A percentile compares a stretch with the other conserved stretches of the same genome.
Conservation (phyloP, 176 grass and related monocot species). For the Oryza brachyantha region DNA sequence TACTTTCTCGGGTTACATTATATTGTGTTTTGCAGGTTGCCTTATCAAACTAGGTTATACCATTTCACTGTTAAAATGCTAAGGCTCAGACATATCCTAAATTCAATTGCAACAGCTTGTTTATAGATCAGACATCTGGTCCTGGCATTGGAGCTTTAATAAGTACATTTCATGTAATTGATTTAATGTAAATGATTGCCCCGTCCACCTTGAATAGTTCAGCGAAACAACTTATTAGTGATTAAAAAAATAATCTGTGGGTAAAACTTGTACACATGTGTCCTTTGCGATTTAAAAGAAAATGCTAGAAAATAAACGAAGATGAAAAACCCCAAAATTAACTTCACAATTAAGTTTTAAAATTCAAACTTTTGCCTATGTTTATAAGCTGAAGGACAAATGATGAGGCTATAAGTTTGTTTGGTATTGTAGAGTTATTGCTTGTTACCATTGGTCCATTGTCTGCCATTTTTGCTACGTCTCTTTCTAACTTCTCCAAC, state of each 20-base stretch:
- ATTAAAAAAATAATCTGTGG: too few species aligned
- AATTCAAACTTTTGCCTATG: too few species aligned
- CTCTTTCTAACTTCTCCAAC: constrained; percentile 15
- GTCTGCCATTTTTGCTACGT: not conserved
- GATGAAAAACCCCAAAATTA: too few species aligned
- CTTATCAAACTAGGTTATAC: constrained; percentile 12
- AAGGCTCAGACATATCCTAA: not conserved
- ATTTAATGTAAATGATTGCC: not conserved
- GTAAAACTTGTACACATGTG: too few species aligned
- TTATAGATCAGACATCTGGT: not conserved
- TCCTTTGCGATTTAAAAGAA: too few species aligned
- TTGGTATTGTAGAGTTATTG: not conserved
- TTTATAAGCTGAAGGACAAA: too few species aligned
- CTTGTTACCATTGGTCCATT: constrained; percentile 25
- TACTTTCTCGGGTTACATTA: not conserved
- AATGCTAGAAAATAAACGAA: too few species aligned
- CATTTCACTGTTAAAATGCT: not conserved
- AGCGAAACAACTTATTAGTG: too few species aligned
- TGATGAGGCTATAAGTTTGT: too few species aligned
- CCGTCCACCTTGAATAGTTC: constrained; percentile 7
- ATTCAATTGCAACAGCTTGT: constrained; percentile 3
- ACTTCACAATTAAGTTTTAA: too few species aligned
- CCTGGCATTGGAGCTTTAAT: not conserved
- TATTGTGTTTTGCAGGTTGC: not conserved
- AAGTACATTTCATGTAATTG: not conserved